A percentile compares a stretch with the other conserved stretches of the same genome.
Conservation (phyloP, 2,329 filamentous ascomycete species). For the Balansia obtecta region DNA sequence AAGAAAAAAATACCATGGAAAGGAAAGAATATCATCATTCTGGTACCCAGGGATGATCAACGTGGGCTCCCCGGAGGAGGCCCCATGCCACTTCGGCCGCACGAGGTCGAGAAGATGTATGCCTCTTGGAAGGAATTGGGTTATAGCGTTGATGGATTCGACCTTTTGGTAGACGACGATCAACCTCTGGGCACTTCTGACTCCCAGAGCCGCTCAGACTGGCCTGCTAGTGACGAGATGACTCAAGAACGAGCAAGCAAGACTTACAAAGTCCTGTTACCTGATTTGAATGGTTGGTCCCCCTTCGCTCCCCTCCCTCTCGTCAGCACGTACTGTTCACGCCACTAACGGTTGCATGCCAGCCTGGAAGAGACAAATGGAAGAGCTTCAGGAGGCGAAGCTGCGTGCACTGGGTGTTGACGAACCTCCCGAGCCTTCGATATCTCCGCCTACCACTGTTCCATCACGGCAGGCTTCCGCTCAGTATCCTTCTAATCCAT, state of each 20-base stretch:
- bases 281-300: slow-evolving; percentile 49
- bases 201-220: slow-evolving; percentile 55
- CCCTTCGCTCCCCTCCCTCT: no score
- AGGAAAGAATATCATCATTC: slow-evolving; percentile 61
- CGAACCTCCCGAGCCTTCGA: slow-evolving; percentile 49
- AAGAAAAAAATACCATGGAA: slow-evolving; percentile 67
- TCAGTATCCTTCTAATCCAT: slow-evolving; percentile 63
- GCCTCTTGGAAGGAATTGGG: slow-evolving; percentile 56
- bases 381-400: slow-evolving; percentile 80
- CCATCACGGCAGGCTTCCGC: slow-evolving; percentile 58
- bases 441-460: slow-evolving; percentile 52
- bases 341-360: slow-evolving; percentile 8
- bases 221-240: slow-evolving; percentile 51
- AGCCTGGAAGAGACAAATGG: slow-evolving; percentile 65
- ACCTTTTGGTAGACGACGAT: slow-evolving; percentile 38
- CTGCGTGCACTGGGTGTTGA: slow-evolving; percentile 77
- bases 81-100: slow-evolving; percentile 39
- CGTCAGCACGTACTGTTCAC: not conserved
- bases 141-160: slow-evolving; percentile 57
- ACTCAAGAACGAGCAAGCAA: slow-evolving; percentile 38
- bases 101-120: slow-evolving; percentile 49
- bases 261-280: slow-evolving; percentile 52
- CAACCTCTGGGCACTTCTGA: slow-evolving; percentile 26
- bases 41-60: slow-evolving; percentile 55
- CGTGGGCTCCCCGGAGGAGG: slow-evolving; percentile 45